Percentiles rank a stretch among this genome's conserved stretches.
These are phyloP conservation scores for Boletellus deceptivus DNA, from an alignment of 1,284 basidiomycete genomes.

Conservation along the genomic window DNA sequence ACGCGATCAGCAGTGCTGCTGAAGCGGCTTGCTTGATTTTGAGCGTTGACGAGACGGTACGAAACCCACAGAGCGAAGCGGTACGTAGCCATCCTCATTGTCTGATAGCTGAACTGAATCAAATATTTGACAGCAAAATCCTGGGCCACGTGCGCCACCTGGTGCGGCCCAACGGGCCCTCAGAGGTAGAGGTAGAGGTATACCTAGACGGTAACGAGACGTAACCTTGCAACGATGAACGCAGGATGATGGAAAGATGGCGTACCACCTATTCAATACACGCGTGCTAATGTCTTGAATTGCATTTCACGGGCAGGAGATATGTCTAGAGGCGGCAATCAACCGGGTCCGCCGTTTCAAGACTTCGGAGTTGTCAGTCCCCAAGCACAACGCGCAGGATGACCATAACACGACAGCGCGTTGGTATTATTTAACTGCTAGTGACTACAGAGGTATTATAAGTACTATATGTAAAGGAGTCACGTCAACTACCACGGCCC, in stretches of 20 bases:
- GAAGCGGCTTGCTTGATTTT: conserved; percentile 97
- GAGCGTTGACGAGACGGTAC: conserved; percentile 93
- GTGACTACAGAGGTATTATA: background rate
- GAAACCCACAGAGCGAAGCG: conserved; percentile 89
- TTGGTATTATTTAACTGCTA: background rate
- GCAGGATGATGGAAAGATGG: conserved; percentile 5
- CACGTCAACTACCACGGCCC: conserved; percentile 35
- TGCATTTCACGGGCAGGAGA: background rate
- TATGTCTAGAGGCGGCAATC: background rate
- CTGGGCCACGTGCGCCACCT: conserved; percentile 82
- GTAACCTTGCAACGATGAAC: conserved; percentile 3
- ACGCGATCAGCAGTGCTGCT: conserved; percentile 91
- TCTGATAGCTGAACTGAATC: conserved; percentile 9
- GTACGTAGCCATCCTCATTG: conserved; percentile 46
- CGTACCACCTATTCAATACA: conserved; percentile 18
- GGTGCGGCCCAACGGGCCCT: conserved; percentile 82
- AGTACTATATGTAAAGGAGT: conserved; percentile 7
- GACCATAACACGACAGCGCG: too few species aligned
- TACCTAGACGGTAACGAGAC: conserved; percentile 57
- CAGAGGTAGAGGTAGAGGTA: conserved; percentile 78
- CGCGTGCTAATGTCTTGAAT: conserved; percentile 3
- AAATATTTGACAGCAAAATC: conserved; percentile 46
- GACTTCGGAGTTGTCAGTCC: too few species aligned
- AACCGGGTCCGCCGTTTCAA: background rate
- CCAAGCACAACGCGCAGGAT: too few species aligned